Base-by-base conservation (phyloP, 1,284 basidiomycete genomes). In the Moesziomyces sp. region DNA sequence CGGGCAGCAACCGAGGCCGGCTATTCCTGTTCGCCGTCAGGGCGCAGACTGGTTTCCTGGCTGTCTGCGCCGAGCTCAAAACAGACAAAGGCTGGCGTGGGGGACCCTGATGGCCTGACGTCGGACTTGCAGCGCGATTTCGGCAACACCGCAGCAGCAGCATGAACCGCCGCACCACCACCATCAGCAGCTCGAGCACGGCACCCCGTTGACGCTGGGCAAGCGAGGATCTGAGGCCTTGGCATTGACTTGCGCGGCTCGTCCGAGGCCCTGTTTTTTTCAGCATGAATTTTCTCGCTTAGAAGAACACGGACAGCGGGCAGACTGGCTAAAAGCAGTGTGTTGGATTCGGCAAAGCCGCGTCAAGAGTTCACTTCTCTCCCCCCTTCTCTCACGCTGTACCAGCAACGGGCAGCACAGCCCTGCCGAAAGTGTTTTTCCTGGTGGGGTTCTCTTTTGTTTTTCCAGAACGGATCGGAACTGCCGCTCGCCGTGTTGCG, bases 91-190 rank as follows among this genome's bases (percentile, higher is more conserved):
- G 11, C 42, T n/a, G 34, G 26, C 23, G n/a, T 19, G 19, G 42
- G 46, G 45, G 51, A 58, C 61, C 61, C 60, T 64, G 50, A 28
- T 10, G 30, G 24, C 44, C 44, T 64, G 55, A 64, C 61, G 61
- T 64, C 61, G 55, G 54, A 64, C 44, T 46, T 57, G 61, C 61
- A 64, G 55, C 46, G 61, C 13, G 18, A 6, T 18, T 1, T n/a
- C 11, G 11, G 38, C 30, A 34, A 8, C 30, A 11, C 30, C 5
- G 13, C 30, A 13, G 30, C 30, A 13, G 30, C 30, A 34, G 30
- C 30, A 34, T 34, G 30, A 34, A 34, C 13, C 30, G 30, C 30
- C 30, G 30, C 30, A 34, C 30, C 30, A 34, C 30, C 30, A 34
- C 2, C 30, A 13, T 3, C 11, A 34, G 11, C 10, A 13, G 30